Evolutionary conservation across 2,329 filamentous ascomycete species (phyloP).

Genomic region (Neonectria coccinea): DNA sequence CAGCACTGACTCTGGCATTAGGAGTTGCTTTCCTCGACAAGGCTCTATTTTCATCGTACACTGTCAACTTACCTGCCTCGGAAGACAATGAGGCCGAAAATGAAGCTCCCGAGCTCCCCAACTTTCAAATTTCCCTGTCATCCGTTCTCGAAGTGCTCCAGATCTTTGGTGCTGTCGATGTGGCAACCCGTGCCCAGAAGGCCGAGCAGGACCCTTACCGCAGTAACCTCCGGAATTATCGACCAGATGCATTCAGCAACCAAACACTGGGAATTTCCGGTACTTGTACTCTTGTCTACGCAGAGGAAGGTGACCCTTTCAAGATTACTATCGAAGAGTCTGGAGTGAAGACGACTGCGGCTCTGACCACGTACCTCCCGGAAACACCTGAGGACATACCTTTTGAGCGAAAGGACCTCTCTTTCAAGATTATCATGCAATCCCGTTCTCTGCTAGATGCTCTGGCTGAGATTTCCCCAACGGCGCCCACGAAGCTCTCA

Average conservation of each 20-base stretch:
- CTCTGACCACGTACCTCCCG: constrained; percentile 87
- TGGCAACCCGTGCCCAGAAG: constrained; percentile 67
- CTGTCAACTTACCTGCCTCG: constrained; percentile 65
- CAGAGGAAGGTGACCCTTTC: constrained; percentile 79
- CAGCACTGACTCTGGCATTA: constrained; percentile 32
- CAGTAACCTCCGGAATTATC: constrained; percentile 71
- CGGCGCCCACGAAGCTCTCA: constrained; percentile 78
- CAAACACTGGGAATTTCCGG: constrained; percentile 86
- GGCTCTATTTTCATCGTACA: constrained; percentile 87
- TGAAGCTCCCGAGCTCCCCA: constrained; percentile 63
- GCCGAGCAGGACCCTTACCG: constrained; percentile 70
- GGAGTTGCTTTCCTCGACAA: constrained; percentile 83
- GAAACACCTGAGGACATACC: constrained; percentile 84
- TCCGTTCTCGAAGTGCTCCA: constrained; percentile 94
- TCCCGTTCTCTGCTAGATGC: constrained; percentile 78
- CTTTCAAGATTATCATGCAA: constrained; percentile 96
- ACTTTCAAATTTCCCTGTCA: constrained; percentile 87
- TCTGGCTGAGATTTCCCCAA: constrained; percentile 75
- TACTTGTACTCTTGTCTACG: constrained; percentile 86
- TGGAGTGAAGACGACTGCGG: constrained; percentile 88
- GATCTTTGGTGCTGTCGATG: constrained; percentile 89
- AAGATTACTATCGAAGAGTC: constrained; percentile 88
- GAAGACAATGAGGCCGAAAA: constrained; percentile 57
- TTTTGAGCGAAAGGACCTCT: constrained; percentile 81
- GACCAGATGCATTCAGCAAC: constrained; percentile 82